A percentile compares a stretch with the other conserved stretches of the same genome.
Conservation (phyloP, 225 moss, liverwort and hornwort genomes). For the Lunularia cruciata region DNA sequence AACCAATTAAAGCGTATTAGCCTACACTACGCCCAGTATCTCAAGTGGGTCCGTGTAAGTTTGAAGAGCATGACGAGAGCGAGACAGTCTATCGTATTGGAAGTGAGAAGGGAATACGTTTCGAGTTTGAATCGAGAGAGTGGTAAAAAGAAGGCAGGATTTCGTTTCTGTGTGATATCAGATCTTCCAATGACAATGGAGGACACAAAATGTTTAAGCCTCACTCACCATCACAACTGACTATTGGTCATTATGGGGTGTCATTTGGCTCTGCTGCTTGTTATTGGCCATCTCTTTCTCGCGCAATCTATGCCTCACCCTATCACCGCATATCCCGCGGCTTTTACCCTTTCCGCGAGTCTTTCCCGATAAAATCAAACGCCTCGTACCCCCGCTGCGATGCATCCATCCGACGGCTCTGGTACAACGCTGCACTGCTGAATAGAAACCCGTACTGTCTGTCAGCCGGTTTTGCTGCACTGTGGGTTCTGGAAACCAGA, state of each 20-base stretch:
- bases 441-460: too few relatives aligned
- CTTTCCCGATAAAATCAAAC: background rate
- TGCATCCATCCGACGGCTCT: background rate
- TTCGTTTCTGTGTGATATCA: too few relatives aligned
- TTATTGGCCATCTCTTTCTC: background rate
- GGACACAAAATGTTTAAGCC: background rate
- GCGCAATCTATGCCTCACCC: slow-evolving; percentile 12
- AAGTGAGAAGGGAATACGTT: too few relatives aligned
- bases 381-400: background rate
- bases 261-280: background rate
- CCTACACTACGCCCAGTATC: too few relatives aligned
- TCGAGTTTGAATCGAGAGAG: background rate
- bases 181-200: background rate
- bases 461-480: too few relatives aligned
- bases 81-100: too few relatives aligned
- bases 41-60: too few relatives aligned
- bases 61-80: too few relatives aligned
- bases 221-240: background rate
- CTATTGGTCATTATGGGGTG: background rate
- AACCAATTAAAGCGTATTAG: too few relatives aligned
- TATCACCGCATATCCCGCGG: slow-evolving; percentile 2
- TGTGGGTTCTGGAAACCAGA: too few relatives aligned
- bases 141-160: background rate
- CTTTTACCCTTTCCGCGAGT: background rate
- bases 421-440: too few relatives aligned